phyloP scores from a whole-genome alignment of 2,329 filamentous ascomycete species.

The Chaetomiaceae sp. region DNA sequence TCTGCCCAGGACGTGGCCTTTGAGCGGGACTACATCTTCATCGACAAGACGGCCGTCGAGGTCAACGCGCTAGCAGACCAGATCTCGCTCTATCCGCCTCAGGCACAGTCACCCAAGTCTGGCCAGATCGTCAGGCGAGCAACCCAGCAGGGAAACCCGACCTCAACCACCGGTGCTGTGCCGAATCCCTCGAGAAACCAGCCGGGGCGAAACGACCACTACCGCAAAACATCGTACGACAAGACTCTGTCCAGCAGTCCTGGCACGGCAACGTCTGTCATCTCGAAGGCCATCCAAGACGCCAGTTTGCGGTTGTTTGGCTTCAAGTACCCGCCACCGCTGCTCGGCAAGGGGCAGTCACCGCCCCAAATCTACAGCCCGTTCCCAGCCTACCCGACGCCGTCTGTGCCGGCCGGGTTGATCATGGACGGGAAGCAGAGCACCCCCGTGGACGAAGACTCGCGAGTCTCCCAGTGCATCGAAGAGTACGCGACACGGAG shows the following conservation, averaged over 20 bases:
- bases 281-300: slow-evolving; percentile 92
- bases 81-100: slow-evolving; percentile 75
- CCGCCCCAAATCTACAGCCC: slow-evolving; percentile 73
- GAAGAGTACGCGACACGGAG: slow-evolving; percentile 90
- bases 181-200: slow-evolving; percentile 66
- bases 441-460: slow-evolving; percentile 70
- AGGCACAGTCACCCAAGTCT: slow-evolving; percentile 50
- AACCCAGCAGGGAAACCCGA: slow-evolving; percentile 70
- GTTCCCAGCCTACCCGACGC: slow-evolving; percentile 78
- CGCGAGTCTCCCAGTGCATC: slow-evolving; percentile 70
- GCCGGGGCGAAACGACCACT: slow-evolving; percentile 64
- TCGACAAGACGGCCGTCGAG: slow-evolving; percentile 92
- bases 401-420: slow-evolving; percentile 56
- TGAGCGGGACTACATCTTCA: slow-evolving; percentile 90
- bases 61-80: slow-evolving; percentile 97
- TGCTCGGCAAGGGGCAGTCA: slow-evolving; percentile 60
- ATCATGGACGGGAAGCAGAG: slow-evolving; percentile 62
- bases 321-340: slow-evolving; percentile 62
- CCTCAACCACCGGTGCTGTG: slow-evolving; percentile 65
- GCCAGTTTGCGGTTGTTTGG: slow-evolving; percentile 74
- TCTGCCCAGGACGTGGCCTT: slow-evolving; percentile 84
- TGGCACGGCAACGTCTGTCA: slow-evolving; percentile 76
- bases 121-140: slow-evolving; percentile 68
- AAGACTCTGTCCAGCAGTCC: slow-evolving; percentile 65
- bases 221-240: slow-evolving; percentile 77